Evolutionary conservation across 179 eudicot genomes (phyloP).

Genomic region (Beta corolliflora): DNA sequence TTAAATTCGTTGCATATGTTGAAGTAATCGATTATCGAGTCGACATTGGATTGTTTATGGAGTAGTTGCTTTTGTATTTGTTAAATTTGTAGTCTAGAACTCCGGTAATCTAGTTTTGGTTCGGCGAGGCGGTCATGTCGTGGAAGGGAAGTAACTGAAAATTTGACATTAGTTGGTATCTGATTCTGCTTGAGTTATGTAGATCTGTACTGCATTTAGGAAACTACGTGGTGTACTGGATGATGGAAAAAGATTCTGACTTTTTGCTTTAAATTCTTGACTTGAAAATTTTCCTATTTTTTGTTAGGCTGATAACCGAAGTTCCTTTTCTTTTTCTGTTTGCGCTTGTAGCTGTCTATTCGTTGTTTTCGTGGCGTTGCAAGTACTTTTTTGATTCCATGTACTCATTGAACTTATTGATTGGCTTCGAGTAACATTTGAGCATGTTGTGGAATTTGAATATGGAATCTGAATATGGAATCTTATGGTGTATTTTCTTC

Average conservation of each 20-base stretch:
- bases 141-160: not conserved
- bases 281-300: no score
- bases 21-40: no score
- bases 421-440: not conserved
- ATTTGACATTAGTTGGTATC: conserved; percentile 22
- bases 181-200: conserved; percentile 19
- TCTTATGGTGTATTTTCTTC: not conserved
- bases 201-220: conserved; percentile 15
- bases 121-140: not conserved
- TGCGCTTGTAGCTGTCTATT: not conserved
- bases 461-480: not conserved
- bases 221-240: not conserved
- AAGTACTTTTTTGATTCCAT: not conserved
- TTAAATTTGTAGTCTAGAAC: not conserved
- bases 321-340: conserved; percentile 7
- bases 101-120: not conserved
- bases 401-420: not conserved
- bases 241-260: conserved; percentile 4
- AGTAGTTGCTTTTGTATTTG: not conserved
- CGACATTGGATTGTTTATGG: no score
- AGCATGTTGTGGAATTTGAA: conserved; percentile 14
- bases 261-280: not conserved
- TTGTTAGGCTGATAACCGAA: conserved; percentile 6
- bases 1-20: no score
- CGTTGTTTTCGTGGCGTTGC: conserved; percentile 2